Base-by-base conservation (phyloP, 306 rosid genomes). In the Cucumis hystrix region DNA sequence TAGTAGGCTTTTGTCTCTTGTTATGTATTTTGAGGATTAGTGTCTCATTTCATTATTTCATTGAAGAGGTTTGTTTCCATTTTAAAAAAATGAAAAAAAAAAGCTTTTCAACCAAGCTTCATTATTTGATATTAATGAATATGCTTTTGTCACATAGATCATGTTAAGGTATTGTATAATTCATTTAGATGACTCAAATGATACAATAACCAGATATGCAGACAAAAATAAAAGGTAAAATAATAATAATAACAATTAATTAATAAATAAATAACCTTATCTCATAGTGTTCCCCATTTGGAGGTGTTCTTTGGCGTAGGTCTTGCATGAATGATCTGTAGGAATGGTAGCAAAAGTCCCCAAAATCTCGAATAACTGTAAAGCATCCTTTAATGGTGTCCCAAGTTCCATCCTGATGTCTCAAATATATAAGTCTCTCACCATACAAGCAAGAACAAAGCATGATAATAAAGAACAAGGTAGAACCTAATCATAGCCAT, bases 321-420 rank as follows among this genome's bases (percentile, higher is more conserved):
- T 96, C 98, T 60, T 83, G 86, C 97, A 92, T 91, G 81, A 91
- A 64, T 17, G 98, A 88, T 78, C 87, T 87, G 85, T 96, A 96
- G 20, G 99, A 89, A 86, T 87, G 82, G 81, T 66, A 87, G 82
- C 88, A 92, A 71, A 91, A 82, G 87, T 96, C 96, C 57, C n/a
- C 65, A 69, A 88, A 80, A 84, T 96, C 99, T 85, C 87, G 87
- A 52, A 96, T 93, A 77, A 88, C 87, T 43, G 85, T 88, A 61
- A 74, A 85, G 80, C 93, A 85, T 69, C 86, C 84, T 82, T 80
- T 14, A 18, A 96, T 55, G 10, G 94, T 86, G 84, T 91, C 90
- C 88, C 84, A 80, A 1, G 94, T 92, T 81, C 99, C 99, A 80
- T 91, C 97, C 99, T 96, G 90, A 63, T 71, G 77, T 39, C 47